Base-by-base conservation (phyloP, 208 protist genomes). In the Leishmania tropica region DNA sequence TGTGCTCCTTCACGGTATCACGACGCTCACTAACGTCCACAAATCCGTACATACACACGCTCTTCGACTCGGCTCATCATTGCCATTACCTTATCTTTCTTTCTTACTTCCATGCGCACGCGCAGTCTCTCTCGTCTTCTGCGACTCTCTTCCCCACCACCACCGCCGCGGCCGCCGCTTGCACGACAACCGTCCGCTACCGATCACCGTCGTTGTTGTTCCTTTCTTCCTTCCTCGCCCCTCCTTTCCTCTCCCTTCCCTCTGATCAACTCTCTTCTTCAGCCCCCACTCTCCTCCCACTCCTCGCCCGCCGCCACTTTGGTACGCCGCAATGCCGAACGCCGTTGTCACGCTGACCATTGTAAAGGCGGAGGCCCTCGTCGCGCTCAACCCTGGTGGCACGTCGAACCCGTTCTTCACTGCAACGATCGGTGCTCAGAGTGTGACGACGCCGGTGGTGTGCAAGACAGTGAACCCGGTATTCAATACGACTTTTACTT, bases 331-430 rank as follows among this genome's bases (percentile, higher is more conserved):
- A 13, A 84, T 88, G 84, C 51, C 82, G 42, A 87, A 70, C 65
- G 81, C 82, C 3, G 72, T 81, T 13, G 82, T 96, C 31, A 83
- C 80, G 47, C 81, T 96, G 54, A 92, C 84, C 3, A 81, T 96
- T 15, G 85, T 90, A 83, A 85, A 85, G 60, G 93, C 90, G 3
- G 91, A 92, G 78, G 86, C 78, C 37, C 89, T 97, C 48, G 74
- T 97, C 42, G 89, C 79, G n/a, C 80, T 95, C 60, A 93, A 94
- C 85, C 80, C 90, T 0, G 92, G 86, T 72, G 90, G 90, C 77
- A 93, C 88, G 51, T 95, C 92, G 19, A 97, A 97, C 85, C 90
- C 94, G 28, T 94, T 87, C 86, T 83, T 97, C 21, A 85, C 79
- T 3, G 89, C 84, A 51, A 87, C 89, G 5, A 89, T 97, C 64